Evolutionary conservation across 768 basidiomycete species (phyloP).

Genomic region (Galerina marginata): DNA sequence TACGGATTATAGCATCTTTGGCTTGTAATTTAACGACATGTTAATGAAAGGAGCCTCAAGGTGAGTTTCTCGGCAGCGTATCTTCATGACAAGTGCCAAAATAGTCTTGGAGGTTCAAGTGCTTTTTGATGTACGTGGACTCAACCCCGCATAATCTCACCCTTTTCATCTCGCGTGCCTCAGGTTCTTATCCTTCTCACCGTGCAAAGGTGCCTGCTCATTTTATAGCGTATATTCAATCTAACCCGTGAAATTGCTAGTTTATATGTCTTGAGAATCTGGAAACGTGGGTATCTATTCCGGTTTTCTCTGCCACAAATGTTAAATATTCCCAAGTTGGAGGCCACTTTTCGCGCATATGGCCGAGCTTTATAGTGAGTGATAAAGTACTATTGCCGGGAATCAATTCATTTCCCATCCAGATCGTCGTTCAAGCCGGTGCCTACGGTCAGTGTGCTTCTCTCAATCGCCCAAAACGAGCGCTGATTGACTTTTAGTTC

Average conservation of each 20-base stretch:
- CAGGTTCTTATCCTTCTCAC: not conserved
- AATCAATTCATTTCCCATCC: not conserved
- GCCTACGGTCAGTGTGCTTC: not conserved
- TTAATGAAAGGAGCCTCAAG: not conserved
- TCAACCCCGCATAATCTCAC: not conserved
- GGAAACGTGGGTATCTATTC: not conserved
- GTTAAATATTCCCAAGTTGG: not conserved
- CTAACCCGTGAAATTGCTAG: not conserved
- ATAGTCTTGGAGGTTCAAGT: not conserved
- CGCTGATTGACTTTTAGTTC: not conserved
- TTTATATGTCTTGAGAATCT: constrained; percentile 1
- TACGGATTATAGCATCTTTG: too few species aligned
- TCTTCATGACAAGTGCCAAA: too few species aligned
- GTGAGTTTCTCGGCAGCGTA: not conserved
- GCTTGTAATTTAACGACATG: too few species aligned
- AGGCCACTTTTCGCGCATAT: not conserved
- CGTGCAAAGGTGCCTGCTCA: not conserved
- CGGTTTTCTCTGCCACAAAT: not conserved
- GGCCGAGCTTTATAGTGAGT: not conserved
- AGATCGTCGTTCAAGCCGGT: not conserved
- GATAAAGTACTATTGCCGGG: too few species aligned
- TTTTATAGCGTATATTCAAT: too few species aligned
- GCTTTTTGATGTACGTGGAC: not conserved
- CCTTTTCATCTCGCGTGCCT: not conserved
- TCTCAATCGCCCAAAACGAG: not conserved